Conservation (phyloP, 345 rosid genomes). For the Firmiana major region DNA sequence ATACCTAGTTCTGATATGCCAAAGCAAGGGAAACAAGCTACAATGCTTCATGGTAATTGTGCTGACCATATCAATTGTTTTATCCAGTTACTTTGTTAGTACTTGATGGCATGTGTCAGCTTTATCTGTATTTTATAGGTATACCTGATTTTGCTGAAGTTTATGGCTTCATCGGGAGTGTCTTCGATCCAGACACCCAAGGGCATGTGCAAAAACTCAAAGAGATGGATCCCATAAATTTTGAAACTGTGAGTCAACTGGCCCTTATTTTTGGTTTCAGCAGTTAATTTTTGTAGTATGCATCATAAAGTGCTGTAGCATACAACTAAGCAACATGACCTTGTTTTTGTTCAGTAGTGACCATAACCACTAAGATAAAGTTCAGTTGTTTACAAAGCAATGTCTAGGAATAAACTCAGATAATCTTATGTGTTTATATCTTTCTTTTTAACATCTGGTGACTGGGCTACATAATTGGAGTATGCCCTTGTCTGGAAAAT, state of each 20-base stretch:
- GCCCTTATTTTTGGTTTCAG: background rate
- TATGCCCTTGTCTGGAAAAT: background rate
- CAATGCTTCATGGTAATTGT: conserved; percentile 57
- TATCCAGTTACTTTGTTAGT: background rate
- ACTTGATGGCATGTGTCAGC: conserved; percentile 8
- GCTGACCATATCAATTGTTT: conserved; percentile 3
- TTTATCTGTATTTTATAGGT: conserved; percentile 39
- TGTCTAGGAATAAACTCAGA: background rate
- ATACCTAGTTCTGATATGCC: conserved; percentile 42
- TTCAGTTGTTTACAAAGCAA: background rate
- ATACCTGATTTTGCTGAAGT: conserved; percentile 90
- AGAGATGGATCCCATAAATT: conserved; percentile 97
- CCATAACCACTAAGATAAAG: background rate
- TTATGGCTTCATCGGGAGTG: conserved; percentile 84
- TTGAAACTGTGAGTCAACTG: conserved; percentile 70
- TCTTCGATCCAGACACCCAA: conserved; percentile 71
- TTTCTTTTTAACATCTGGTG: background rate
- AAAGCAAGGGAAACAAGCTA: conserved; percentile 44
- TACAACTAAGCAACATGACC: background rate
- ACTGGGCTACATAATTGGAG: background rate
- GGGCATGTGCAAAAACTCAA: conserved; percentile 79
- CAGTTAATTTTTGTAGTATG: background rate
- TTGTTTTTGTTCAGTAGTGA: background rate
- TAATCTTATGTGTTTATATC: background rate
- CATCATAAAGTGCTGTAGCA: conserved; percentile 8